These are phyloP conservation scores for Proliferodiscus dingleyae DNA, from an alignment of 2,329 filamentous ascomycete species.

Conservation along the genomic window DNA sequence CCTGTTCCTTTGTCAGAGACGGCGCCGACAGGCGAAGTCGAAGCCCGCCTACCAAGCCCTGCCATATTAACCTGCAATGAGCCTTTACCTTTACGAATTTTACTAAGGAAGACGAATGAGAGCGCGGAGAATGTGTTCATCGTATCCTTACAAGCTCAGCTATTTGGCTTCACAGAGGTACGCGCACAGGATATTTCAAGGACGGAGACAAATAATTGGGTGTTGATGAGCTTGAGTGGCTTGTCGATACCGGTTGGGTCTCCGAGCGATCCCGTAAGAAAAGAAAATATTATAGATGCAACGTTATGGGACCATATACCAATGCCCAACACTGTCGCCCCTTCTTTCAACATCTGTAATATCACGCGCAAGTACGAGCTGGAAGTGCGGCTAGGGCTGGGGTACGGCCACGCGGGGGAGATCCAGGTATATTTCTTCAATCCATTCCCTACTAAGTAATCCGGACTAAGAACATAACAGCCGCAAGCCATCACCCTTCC, in stretches of 20 bases:
- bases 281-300: conserved; percentile 65
- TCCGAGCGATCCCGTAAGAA: conserved; percentile 52
- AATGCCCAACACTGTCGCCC: conserved; percentile 81
- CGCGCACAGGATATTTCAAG: conserved; percentile 70
- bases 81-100: conserved; percentile 72
- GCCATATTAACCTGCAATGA: conserved; percentile 86
- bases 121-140: conserved; percentile 68
- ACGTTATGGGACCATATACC: conserved; percentile 66
- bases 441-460: not conserved
- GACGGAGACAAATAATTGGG: conserved; percentile 68
- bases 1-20: conserved; percentile 33
- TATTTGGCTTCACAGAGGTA: conserved; percentile 75
- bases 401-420: conserved; percentile 59
- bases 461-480: conserved; percentile 28
- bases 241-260: conserved; percentile 67
- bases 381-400: conserved; percentile 73
- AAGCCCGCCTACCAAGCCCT: conserved; percentile 78
- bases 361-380: conserved; percentile 76
- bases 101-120: conserved; percentile 71
- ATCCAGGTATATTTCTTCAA: conserved; percentile 24
- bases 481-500: conserved; percentile 76
- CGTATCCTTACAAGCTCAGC: conserved; percentile 72
- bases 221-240: conserved; percentile 66
- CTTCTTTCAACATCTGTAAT: conserved; percentile 86
- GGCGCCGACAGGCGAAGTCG: conserved; percentile 69